Evolutionary conservation across 2,329 filamentous ascomycete genomes (phyloP), one percentile per base, ranked within the genome.

Genomic region (Mycosphaerelloides madeirae): DNA sequence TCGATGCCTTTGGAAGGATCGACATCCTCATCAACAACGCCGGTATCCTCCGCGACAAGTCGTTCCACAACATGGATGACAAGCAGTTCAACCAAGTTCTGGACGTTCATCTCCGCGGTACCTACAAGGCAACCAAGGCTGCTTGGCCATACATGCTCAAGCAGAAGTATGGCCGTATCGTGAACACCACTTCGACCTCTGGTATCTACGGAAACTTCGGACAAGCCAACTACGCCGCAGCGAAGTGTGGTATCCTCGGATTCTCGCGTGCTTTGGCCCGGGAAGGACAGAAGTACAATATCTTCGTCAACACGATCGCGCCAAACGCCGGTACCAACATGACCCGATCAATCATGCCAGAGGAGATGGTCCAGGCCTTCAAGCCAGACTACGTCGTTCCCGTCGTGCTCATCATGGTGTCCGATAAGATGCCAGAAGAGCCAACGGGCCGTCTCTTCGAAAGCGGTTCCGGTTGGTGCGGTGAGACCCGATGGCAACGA

Each of bases 141-240:
- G 93, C 93, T 15, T 98, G 91, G 89, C 93, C 93, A 39, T 86
- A 94, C 70, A 87, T 98, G 77, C 77, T 97, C 41, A 95, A 96
- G 79, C 93, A 98, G 70, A 97, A 96, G 77, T 98, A 96, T 63
- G 93, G 93, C 56, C 88, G 93, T 61, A 82, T 98, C 50, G 77
- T 98, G 63, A 98, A 98, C 78, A 98, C 93, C 37, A 93, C 93
- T 31, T 95, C 88, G 29, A 97, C 93, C 38, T 94, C 86, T 59
- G 93, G 93, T 70, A 95, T 98, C 68, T 98, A 98, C 67, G 93
- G 93, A 59, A 98, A 96, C 79, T 98, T 98, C 66, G 93, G 93
- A 52, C 93, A 98, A 72, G 87, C 91, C 62, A 98, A 98, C 78
- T 98, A 98, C 69, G 80, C 93, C 51, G 87, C 91, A 36, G 65